Evolutionary conservation across 139 green algal species (phyloP).

Genomic region (Edaphochlamys debaryana): DNA sequence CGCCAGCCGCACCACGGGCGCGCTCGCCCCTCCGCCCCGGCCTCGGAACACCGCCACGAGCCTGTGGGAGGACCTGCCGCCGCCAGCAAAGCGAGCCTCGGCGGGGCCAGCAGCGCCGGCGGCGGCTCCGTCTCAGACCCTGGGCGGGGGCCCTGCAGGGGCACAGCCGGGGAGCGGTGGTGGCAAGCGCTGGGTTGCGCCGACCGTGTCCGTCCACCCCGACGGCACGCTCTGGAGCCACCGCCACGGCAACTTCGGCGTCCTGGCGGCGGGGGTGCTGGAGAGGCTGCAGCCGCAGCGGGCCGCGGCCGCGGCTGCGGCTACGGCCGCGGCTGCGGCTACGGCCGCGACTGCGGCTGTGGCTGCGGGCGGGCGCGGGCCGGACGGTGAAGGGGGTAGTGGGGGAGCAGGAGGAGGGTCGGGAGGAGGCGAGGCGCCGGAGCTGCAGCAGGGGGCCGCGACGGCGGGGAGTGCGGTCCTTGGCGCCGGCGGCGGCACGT

Average conservation of each 20-base stretch:
- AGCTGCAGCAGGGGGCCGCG: neutral
- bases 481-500: neutral
- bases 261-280: neutral
- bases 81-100: neutral
- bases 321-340: neutral
- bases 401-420: no score
- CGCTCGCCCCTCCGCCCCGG: no score
- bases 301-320: neutral
- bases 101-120: neutral
- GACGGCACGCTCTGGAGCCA: constrained; percentile 22
- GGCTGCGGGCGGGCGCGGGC: no score
- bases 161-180: no score
- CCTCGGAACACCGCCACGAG: no score
- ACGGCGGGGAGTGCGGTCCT: no score
- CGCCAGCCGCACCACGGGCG: no score
- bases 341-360: no score
- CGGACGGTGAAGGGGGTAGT: no score
- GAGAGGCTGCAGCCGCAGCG: neutral
- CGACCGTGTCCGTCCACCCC: neutral
- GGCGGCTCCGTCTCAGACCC: neutral
- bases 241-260: neutral
- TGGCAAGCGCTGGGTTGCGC: no score
- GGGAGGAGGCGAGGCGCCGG: no score
- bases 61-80: neutral
- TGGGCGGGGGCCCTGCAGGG: neutral